Evolutionary conservation across 495 filamentous ascomycete species (phyloP), one percentile per base, ranked within the genome.

Genomic region (Penicillium antarcticum): DNA sequence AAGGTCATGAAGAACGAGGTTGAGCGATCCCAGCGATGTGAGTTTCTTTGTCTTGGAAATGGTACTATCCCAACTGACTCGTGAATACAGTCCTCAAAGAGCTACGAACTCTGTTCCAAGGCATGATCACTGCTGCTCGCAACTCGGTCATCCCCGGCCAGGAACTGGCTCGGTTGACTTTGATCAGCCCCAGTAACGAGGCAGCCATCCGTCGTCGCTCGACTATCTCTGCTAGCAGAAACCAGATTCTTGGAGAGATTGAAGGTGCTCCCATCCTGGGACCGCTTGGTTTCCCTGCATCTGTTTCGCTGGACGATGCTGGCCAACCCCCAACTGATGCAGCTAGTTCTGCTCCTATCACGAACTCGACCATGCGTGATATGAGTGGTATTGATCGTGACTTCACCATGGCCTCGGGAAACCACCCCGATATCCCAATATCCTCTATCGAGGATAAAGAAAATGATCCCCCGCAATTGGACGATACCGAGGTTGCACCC

Each of bases 131-230:
- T 48, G 82, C 77, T 23, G 63, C 66, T 37, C 69, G 59, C 32
- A 62, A 67, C 51, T 82, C 62, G 55, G 86, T 83, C 53, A 80
- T 61, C 36, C 94, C 94, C 0, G 80, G 86, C 10, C 82, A 82
- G 44, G 87, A 94, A 54, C 80, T 97, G 53, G 92, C 92, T 17
- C 84, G 91, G 34, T 80, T 92, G 24, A 89, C 92, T 3, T 74
- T 94, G 37, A 79, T 86, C 52, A 85, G 78, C 49, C 76, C 80
- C 3, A 74, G 77, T 24, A 79, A 79, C 26, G 83, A 84, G 61
- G 80, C 76, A 13, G 74, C 72, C 4, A 78, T 80, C 42, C 78
- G 82, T 32, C 76, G 80, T 19, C 69, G 71, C 19, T 86, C 83
- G 9, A 83, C 80, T 7, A 70, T 79, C 19, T 65, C 66, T 37